phyloP scores from a whole-genome alignment of 352 stramenopile genomes.

The Pythium biforme region DNA sequence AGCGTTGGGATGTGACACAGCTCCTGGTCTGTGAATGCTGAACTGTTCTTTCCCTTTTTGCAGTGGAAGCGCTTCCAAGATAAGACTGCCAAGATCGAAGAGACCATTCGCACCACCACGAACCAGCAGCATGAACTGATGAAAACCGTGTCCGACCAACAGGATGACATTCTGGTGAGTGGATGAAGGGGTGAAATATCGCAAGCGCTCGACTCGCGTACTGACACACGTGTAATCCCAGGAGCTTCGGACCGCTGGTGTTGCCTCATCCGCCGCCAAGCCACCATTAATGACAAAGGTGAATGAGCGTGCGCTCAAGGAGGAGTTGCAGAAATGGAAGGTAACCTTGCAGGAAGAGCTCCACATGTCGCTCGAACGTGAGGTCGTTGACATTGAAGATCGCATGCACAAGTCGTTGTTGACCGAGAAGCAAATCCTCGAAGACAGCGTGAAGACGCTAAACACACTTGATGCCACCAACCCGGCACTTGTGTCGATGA shows the following conservation, averaged over 20 bases:
- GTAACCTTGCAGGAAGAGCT: conserved; percentile 31
- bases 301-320: conserved; percentile 23
- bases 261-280: neutral
- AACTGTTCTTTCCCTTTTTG: neutral
- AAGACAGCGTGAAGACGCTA: conserved; percentile 50
- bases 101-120: conserved; percentile 1
- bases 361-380: conserved; percentile 42
- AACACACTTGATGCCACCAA: conserved; percentile 52
- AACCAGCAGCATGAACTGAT: conserved; percentile 17
- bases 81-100: conserved; percentile 23
- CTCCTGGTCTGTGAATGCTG: neutral
- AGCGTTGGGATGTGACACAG: neutral
- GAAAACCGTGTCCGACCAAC: conserved; percentile 15
- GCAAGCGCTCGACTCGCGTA: neutral
- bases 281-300: neutral
- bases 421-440: conserved; percentile 54
- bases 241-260: conserved; percentile 9
- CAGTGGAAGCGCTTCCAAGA: conserved; percentile 61
- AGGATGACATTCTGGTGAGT: conserved; percentile 23
- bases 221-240: neutral
- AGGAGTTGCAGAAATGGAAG: conserved; percentile 36
- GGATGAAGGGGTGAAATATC: neutral
- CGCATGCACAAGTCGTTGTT: conserved; percentile 58
- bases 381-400: conserved; percentile 56
- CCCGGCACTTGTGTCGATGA: conserved; percentile 55